These are phyloP conservation scores for Metarhizium rileyi DNA, from an alignment of 2,329 filamentous ascomycete genomes.

Conservation along the genomic window DNA sequence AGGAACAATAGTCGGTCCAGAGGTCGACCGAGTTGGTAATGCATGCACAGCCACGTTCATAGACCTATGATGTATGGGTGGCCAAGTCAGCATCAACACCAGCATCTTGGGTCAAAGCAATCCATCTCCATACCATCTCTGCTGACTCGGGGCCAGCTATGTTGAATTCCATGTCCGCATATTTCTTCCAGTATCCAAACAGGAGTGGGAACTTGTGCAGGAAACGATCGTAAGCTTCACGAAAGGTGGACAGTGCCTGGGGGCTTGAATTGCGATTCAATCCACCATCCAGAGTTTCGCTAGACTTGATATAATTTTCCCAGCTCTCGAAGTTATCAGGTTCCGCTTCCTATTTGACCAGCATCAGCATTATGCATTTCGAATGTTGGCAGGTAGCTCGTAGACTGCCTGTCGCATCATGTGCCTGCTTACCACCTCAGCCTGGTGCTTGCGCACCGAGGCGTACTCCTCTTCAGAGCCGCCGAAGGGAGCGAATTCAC, in stretches of 20 bases:
- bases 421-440: conserved; percentile 54
- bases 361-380: neutral
- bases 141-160: conserved; percentile 95
- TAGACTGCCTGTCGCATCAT: neutral
- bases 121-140: conserved; percentile 64
- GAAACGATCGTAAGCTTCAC: conserved; percentile 85
- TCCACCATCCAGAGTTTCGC: conserved; percentile 80
- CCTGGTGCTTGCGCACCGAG: conserved; percentile 69
- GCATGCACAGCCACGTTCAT: conserved; percentile 88
- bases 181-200: conserved; percentile 99
- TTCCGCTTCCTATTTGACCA: conserved; percentile 45
- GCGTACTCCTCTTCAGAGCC: conserved; percentile 71
- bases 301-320: conserved; percentile 82
- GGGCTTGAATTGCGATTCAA: conserved; percentile 95
- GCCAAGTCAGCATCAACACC: neutral
- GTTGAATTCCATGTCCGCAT: conserved; percentile 93
- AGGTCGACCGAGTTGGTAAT: conserved; percentile 91
- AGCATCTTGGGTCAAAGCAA: neutral
- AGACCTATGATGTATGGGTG: conserved; percentile 57
- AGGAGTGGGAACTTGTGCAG: conserved; percentile 89
- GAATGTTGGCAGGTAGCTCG: neutral
- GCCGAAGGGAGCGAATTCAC: conserved; percentile 60
- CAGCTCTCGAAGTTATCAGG: conserved; percentile 89
- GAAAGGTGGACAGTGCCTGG: conserved; percentile 77
- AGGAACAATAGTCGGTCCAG: conserved; percentile 94